phyloP scores from a whole-genome alignment of 257 asterid species.

The Thymus quinquecostatus region DNA sequence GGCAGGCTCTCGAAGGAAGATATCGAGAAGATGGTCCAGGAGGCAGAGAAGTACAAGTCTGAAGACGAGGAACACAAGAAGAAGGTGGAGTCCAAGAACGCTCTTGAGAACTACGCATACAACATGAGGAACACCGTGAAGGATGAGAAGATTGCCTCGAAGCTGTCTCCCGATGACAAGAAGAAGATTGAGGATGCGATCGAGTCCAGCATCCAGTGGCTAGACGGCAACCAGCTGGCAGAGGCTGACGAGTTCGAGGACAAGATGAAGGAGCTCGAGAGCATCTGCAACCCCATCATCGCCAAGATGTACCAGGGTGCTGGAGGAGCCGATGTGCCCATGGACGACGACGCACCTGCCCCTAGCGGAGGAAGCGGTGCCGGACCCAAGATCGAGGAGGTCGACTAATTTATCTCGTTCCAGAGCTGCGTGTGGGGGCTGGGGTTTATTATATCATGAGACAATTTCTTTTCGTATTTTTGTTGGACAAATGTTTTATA shows the following conservation, averaged over 20 bases:
- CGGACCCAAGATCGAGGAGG: conserved; percentile 70
- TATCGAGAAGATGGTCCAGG: conserved; percentile 71
- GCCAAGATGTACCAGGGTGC: conserved; percentile 65
- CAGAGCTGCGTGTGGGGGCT: background rate
- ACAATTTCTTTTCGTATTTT: background rate
- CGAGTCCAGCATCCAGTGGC: conserved; percentile 46
- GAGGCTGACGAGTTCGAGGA: conserved; percentile 48
- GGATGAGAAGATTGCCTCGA: conserved; percentile 60
- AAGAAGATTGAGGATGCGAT: conserved; percentile 64
- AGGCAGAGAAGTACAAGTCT: conserved; percentile 66
- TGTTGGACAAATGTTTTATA: background rate
- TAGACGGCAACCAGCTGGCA: conserved; percentile 47
- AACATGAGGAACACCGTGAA: conserved; percentile 72
- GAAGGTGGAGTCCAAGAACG: conserved; percentile 63
- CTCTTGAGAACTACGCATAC: conserved; percentile 57
- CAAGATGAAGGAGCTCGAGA: conserved; percentile 54
- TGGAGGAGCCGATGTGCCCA: conserved; percentile 42
- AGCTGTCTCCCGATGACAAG: conserved; percentile 55
- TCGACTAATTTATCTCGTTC: conserved; percentile 39
- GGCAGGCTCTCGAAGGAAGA: conserved; percentile 69
- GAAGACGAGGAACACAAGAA: conserved; percentile 75
- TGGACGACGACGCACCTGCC: conserved; percentile 57
- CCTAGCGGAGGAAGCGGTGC: conserved; percentile 50
- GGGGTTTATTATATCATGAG: background rate
- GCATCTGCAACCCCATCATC: conserved; percentile 55